Evolutionary conservation across 805 yeast species (phyloP).

Genomic region (Saccharomycopsis sp.): DNA sequence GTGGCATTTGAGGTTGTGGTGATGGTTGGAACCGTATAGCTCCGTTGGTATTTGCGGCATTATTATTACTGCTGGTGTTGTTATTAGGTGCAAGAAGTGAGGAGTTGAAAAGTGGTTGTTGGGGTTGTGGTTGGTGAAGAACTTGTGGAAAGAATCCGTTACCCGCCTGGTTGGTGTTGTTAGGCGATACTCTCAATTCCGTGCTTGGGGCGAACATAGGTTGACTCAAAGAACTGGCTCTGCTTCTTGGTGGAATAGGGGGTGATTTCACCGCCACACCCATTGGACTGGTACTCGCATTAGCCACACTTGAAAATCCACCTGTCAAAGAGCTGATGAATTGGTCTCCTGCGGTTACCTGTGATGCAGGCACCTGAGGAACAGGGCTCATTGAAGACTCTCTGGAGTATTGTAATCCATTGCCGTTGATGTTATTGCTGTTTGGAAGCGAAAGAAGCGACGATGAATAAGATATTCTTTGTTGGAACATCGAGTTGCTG

Average conservation of each 20-base stretch:
- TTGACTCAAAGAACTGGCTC: conserved; percentile 28
- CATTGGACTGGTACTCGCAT: conserved; percentile 23
- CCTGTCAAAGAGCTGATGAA: conserved; percentile 32
- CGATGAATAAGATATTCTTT: neutral
- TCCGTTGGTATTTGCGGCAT: neutral
- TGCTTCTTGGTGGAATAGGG: conserved; percentile 35
- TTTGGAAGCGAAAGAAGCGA: neutral
- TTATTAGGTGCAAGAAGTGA: neutral
- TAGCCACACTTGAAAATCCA: conserved; percentile 36
- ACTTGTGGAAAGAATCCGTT: neutral
- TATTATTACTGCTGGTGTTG: neutral
- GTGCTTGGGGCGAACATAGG: neutral
- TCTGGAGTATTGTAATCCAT: neutral
- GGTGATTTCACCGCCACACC: conserved; percentile 30
- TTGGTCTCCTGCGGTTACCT: conserved; percentile 9
- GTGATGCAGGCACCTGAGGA: conserved; percentile 29
- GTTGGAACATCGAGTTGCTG: neutral
- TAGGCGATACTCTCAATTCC: neutral
- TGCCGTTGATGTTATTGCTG: conserved; percentile 3
- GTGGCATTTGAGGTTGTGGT: neutral
- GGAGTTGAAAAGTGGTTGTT: neutral
- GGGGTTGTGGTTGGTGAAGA: neutral
- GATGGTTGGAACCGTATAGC: neutral
- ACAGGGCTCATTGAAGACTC: conserved; percentile 1
- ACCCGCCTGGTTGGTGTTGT: neutral